Percentiles rank a stretch among this genome's conserved stretches.
Conservation (phyloP, 1,284 basidiomycete genomes). For the Microbotryomycetes sp. region DNA sequence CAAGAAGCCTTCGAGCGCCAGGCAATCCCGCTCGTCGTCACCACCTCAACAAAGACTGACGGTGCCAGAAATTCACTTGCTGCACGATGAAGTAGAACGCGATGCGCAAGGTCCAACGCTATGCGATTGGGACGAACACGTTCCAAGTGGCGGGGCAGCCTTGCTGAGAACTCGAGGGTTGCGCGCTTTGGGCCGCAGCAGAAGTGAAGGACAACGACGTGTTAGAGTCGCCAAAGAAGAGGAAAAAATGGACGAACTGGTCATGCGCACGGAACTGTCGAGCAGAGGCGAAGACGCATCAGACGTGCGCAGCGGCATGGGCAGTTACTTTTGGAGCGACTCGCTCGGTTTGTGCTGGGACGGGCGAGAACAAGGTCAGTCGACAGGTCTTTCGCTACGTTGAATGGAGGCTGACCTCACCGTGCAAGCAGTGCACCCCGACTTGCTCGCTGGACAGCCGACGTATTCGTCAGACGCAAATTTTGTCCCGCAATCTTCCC, state of each 20-base stretch:
- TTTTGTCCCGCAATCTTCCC: conserved; percentile 5
- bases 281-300: conserved; percentile 1
- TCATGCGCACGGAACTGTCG: conserved; percentile 1
- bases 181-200: conserved; percentile 11
- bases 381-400: no score
- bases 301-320: conserved; percentile 6
- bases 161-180: conserved; percentile 3
- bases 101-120: neutral
- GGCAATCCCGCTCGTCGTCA: neutral
- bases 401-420: no score
- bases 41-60: neutral
- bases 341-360: conserved; percentile 29
- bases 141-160: neutral
- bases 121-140: neutral
- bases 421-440: conserved; percentile 19
- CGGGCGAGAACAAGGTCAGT: conserved; percentile 25
- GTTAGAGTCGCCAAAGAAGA: neutral
- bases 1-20: neutral
- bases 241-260: conserved; percentile 10
- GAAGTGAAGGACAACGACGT: conserved; percentile 15
- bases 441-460: conserved; percentile 12
- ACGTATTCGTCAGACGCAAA: conserved; percentile 24
- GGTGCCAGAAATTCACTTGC: neutral
- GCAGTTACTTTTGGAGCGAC: conserved; percentile 17
- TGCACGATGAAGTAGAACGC: neutral